Evolutionary conservation across 306 rosid species (phyloP).

Genomic region (Cicer bijugum): DNA sequence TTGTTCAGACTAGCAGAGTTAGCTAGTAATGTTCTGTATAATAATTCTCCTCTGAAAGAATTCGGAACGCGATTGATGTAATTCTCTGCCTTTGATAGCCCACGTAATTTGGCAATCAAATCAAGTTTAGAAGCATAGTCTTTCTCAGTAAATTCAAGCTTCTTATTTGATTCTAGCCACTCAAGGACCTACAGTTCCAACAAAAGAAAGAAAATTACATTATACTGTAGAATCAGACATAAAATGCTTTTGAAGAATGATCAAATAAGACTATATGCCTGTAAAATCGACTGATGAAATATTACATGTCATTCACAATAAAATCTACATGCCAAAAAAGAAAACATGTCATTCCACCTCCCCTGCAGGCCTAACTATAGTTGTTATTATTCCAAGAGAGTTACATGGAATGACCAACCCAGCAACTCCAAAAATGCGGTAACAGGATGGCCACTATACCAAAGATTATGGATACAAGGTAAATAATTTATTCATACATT

Average conservation of each 20-base stretch:
- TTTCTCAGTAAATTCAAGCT: slow-evolving; percentile 61
- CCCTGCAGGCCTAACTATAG: slow-evolving; percentile 17
- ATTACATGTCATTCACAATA: not conserved
- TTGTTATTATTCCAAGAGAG: not conserved
- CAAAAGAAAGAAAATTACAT: slow-evolving; percentile 22
- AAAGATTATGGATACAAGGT: not conserved
- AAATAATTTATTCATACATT: not conserved
- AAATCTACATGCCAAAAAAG: slow-evolving; percentile 9
- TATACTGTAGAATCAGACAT: slow-evolving; percentile 15
- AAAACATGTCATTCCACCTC: not conserved
- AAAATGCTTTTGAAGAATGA: slow-evolving; percentile 12
- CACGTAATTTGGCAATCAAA: slow-evolving; percentile 73
- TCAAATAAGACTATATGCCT: slow-evolving; percentile 7
- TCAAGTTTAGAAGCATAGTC: slow-evolving; percentile 79
- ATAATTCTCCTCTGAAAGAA: slow-evolving; percentile 68
- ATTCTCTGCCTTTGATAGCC: slow-evolving; percentile 65
- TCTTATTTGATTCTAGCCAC: slow-evolving; percentile 70
- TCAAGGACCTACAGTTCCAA: slow-evolving; percentile 68
- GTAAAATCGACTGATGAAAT: not conserved
- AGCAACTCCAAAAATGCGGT: not conserved
- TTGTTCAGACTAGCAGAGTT: slow-evolving; percentile 55
- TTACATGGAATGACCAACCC: not conserved
- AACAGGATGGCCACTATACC: not conserved
- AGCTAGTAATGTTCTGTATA: slow-evolving; percentile 68
- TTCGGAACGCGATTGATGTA: slow-evolving; percentile 64